Evolutionary conservation across 2,329 filamentous ascomycete genomes (phyloP), one percentile per base, ranked within the genome.

Genomic region (Verticillium nubilum): DNA sequence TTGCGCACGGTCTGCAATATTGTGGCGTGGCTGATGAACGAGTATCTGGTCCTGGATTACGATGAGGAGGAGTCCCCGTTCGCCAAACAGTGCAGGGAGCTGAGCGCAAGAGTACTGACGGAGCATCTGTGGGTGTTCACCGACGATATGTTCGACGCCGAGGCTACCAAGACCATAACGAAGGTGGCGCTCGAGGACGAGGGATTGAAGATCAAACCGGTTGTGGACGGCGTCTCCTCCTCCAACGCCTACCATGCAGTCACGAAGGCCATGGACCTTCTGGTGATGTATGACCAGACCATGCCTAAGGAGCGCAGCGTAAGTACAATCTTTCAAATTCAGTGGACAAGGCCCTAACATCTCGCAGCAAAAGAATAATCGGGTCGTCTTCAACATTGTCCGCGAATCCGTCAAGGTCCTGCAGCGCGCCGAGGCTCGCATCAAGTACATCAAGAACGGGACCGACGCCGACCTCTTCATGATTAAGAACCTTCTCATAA

Each of bases 401-500:
- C 90, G 94, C 68, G 91, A 96, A 73, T 95, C 93, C 1, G 97
- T 93, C 0, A 77, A 88, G 57, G 92, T 93, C 3, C 83, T 99
- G 19, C 85, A 92, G 63, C 83, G 87, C 56, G 94, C 92, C 28
- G 90, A 92, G 65, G 78, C 82, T 5, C 84, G 85, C 61, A 88
- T 96, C 65, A 83, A 86, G 59, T 82, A 82, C 35, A 86, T 85
- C 63, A 81, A 79, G 64, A 69, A 74, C 59, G 79, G 82, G 25
- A 70, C 88, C 6, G 92, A 98, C 70, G 85, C 90, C 0, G 90
- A 97, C 66, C 82, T 99, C 4, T 99, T 99, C 74, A 87, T 97
- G 69, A 88, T 99, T 67, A 95, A 94, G 67, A 97, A 99, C 71
- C 83, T 99, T 2, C 88, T 99, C 56, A 88, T 97, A 56, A 84